Evolutionary conservation across 108 stramenopile species (phyloP).

Genomic region (Halocafeteria seosinensis): DNA sequence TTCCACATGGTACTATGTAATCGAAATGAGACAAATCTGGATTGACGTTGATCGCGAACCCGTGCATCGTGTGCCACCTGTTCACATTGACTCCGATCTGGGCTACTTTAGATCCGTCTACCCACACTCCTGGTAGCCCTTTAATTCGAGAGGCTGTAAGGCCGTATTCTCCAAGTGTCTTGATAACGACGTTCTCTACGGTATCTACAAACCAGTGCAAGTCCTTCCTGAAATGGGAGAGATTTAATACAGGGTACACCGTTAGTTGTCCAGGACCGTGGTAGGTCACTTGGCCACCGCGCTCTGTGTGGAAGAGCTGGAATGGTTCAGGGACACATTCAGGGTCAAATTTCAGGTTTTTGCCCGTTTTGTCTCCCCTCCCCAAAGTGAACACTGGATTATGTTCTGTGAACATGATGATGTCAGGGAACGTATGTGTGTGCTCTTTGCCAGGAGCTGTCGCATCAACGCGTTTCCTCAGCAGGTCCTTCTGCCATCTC

Average conservation of each 20-base stretch:
- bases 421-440: neutral
- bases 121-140: conserved; percentile 66
- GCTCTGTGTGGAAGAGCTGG: conserved; percentile 46
- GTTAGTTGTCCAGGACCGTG: conserved; percentile 92
- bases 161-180: conserved; percentile 36
- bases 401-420: conserved; percentile 48
- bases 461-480: neutral
- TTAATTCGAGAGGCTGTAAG: conserved; percentile 34
- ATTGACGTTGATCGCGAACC: conserved; percentile 72
- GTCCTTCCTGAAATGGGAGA: conserved; percentile 68
- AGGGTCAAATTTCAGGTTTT: conserved; percentile 21
- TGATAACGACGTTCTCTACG: conserved; percentile 65
- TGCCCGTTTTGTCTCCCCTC: conserved; percentile 49
- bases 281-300: conserved; percentile 91
- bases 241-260: conserved; percentile 76
- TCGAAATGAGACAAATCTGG: conserved; percentile 58
- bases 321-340: neutral
- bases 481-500: neutral
- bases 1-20: conserved; percentile 49
- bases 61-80: conserved; percentile 90
- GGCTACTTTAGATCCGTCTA: conserved; percentile 63
- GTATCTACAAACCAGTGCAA: conserved; percentile 87
- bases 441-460: neutral
- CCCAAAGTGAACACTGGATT: conserved; percentile 87
- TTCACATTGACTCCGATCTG: conserved; percentile 69